phyloP scores from a whole-genome alignment of 768 basidiomycete species.

The Floccularia luteovirens region DNA sequence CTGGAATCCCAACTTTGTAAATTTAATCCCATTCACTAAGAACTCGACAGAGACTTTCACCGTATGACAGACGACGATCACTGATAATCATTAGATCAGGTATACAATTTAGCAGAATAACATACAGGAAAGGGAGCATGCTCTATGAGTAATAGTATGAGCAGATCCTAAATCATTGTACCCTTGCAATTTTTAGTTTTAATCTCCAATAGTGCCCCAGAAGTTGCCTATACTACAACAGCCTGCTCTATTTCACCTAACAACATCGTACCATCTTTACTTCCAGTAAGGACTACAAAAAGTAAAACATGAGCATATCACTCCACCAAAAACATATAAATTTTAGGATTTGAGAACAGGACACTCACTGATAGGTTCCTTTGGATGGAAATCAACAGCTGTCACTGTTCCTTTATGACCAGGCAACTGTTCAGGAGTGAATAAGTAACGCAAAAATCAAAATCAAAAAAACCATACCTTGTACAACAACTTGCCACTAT shows the following conservation, averaged over 20 bases:
- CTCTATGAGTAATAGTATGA: too few species aligned
- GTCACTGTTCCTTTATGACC: conserved; percentile 97
- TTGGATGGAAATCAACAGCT: conserved; percentile 93
- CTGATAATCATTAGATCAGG: too few species aligned
- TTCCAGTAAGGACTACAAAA: conserved; percentile 73
- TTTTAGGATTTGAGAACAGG: not conserved
- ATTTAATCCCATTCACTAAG: too few species aligned
- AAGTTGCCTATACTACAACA: conserved; percentile 34
- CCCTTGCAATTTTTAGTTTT: too few species aligned
- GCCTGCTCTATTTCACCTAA: conserved; percentile 84
- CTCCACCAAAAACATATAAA: not conserved
- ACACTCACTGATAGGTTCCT: conserved; percentile 84
- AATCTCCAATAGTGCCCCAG: too few species aligned
- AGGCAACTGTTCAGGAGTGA: conserved; percentile 49
- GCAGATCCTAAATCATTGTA: too few species aligned
- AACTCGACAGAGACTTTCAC: too few species aligned
- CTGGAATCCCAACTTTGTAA: too few species aligned
- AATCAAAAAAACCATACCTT: conserved; percentile 41
- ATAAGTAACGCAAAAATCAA: not conserved
- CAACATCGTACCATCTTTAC: conserved; percentile 90
- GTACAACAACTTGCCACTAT: conserved; percentile 67
- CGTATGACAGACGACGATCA: too few species aligned
- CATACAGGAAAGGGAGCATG: too few species aligned
- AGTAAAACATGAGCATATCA: conserved; percentile 1
- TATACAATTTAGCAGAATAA: too few species aligned